Evolutionary conservation across 352 stramenopile species (phyloP), one percentile per base, ranked within the genome.

Genomic region (Stephanocyclus meneghinianus): DNA sequence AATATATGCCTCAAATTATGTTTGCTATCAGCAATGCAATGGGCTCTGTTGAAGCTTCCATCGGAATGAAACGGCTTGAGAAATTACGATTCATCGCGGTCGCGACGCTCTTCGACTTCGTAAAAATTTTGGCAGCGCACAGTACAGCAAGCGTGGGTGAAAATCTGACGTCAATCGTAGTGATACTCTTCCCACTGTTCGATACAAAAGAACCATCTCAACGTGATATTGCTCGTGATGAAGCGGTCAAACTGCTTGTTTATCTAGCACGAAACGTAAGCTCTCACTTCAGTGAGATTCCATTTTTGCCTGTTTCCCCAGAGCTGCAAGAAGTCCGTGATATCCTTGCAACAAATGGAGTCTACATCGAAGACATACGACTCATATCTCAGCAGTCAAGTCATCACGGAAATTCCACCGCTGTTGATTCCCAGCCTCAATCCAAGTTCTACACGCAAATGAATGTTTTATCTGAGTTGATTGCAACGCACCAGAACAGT

Each of bases 1-100:
- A 90, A 76, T 95, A 90, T 55, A 84, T 93, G 53, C 83, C 87
- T 16, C 88, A 93, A 76, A 86, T 95, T n/a, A 86, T 93, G 55
- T 60, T 80, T 32, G 87, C 77, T 9, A 81, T 93, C 21, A 92
- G 89, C 71, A 87, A 77, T 64, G 83, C 81, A 40, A 92, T 93
- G 45, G 71, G 67, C 42, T 71, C 75, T 45, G 57, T 59, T 5
- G 32, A 29, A n/a, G 40, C 66, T 56, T 21, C 66, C 51, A 32
- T 45, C 30, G 57, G 65, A 70, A 9, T 8, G 9, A 59, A 79
- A 16, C 29, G 78, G 13, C 13, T 44, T 21, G 74, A 59, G 37
- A 80, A 80, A 42, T 71, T 94, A 13, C 75, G 59, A 15, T 77
- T 90, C 21, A 65, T 88, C 61, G 79, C 88, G 40, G 85, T 93